Base-by-base conservation (phyloP, 257 asterid genomes). In the Anisodus acutangulus region DNA sequence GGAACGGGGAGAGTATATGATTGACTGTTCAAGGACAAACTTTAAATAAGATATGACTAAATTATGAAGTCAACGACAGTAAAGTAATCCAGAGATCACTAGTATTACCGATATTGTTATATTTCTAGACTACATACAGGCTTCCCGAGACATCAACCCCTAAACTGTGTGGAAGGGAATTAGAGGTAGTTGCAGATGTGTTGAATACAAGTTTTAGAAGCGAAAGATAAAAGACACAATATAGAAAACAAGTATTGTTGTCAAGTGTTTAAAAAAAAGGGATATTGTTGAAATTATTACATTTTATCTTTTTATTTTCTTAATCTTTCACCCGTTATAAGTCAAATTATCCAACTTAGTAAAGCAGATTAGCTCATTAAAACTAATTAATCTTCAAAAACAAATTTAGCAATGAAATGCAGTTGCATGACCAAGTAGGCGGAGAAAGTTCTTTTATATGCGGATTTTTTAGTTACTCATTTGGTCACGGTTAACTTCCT, bases 381-480 rank as follows among this genome's bases (percentile, higher is more conserved):
- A 15, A 15, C 53, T 68, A 68, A 26, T 51, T 6, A 37, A 37
- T 68, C 78, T 68, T 37, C 78, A 68, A 6, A 13, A 6, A 15
- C 53, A 39, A 37, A 15, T 15, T 37, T 15, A 68, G 53, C 78
- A 68, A 68, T 15, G 53, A 37, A 68, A 13, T 7, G 53, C 74
- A 66, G 72, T 68, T 3, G 76, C 51, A 68, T 68, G 76, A 37
- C 76, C 76, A 37, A 13, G 22, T 13, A 37, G 74, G 51, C 76
- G 3, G 3, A 68, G 11, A 68, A 68, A 16, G 78, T 68, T 39
- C 26, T 16, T 49, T 71, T 31, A 35, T 31, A 31, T 66, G 19
- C n/a, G 6, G 47, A 11, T 66, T n/a, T 71, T 57, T 43, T 15
- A 17, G 45, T 66, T 35, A 31, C 37, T 71, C 57, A 72, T 45